Evolutionary conservation across 306 rosid genomes (phyloP).

Genomic region (Medicago truncatula): MtrunA17r5.0-ANR NC_053043.1:10021001-10021500

Average conservation of each 20-base stretch:
- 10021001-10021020: not conserved
- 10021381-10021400: slow-evolving; percentile 56
- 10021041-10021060: no score
- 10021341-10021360: slow-evolving; percentile 47
- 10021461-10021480: slow-evolving; percentile 10
- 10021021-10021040: not conserved
- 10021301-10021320: slow-evolving; percentile 60
- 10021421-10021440: slow-evolving; percentile 55
- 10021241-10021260: slow-evolving; percentile 28
- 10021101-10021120: not conserved
- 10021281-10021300: slow-evolving; percentile 48
- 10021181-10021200: slow-evolving; percentile 59
- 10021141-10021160: slow-evolving; percentile 38
- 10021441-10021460: slow-evolving; percentile 49
- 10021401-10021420: slow-evolving; percentile 50
- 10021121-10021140: slow-evolving; percentile 33
- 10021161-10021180: slow-evolving; percentile 49
- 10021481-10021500: slow-evolving; percentile 37
- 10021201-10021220: slow-evolving; percentile 48
- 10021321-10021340: slow-evolving; percentile 53
- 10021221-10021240: not conserved
- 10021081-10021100: not conserved
- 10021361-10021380: slow-evolving; percentile 46
- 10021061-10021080: not conserved
- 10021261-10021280: slow-evolving; percentile 49